phyloP scores from a whole-genome alignment of 139 green algal genomes.

The Haematococcus sp. region DNA sequence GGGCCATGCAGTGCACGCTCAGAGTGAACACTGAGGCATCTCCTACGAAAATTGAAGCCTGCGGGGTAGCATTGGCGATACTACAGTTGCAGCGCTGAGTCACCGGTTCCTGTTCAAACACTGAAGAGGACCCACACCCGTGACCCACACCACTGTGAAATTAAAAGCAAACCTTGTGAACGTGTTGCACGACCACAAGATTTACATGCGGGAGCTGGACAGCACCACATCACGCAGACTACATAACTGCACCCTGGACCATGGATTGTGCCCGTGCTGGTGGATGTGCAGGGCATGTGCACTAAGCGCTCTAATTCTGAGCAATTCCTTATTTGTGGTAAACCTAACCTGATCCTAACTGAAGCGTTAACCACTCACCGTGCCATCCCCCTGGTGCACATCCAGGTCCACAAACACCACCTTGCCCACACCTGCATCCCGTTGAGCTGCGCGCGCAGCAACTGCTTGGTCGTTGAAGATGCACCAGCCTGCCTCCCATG shows the following conservation, averaged over 20 bases:
- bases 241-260: no score
- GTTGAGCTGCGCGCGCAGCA: constrained; percentile 25
- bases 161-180: no score
- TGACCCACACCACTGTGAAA: no score
- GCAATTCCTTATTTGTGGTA: constrained; percentile 12
- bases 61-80: not conserved
- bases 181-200: no score
- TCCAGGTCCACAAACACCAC: constrained; percentile 63
- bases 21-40: constrained; percentile 56
- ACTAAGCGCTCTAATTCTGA: constrained; percentile 24
- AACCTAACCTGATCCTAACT: no score
- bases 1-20: constrained; percentile 52
- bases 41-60: constrained; percentile 15
- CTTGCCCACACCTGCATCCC: constrained; percentile 24
- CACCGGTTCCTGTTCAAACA: not conserved
- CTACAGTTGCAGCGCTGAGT: not conserved
- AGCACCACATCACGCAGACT: no score
- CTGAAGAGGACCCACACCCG: no score
- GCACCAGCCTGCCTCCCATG: constrained; percentile 61
- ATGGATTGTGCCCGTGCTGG: no score
- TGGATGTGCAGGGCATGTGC: no score
- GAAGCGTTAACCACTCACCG: constrained; percentile 17
- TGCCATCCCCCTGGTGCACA: constrained; percentile 72
- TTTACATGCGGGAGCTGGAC: no score
- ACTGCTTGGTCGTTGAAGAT: constrained; percentile 62